Evolutionary conservation across 2,329 filamentous ascomycete species (phyloP).

Genomic region (Scorias spongiosa): DNA sequence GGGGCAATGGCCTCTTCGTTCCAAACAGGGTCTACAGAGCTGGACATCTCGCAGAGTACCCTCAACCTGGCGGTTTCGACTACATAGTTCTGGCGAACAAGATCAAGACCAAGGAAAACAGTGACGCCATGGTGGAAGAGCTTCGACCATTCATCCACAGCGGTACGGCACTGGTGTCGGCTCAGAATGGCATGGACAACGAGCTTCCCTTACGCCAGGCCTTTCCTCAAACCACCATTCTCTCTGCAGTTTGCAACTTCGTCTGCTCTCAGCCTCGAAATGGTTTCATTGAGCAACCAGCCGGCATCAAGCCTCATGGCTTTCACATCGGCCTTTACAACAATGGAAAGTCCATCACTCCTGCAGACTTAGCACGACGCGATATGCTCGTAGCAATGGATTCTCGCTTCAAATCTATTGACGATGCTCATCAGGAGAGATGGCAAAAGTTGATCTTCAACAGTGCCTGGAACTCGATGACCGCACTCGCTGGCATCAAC

Average conservation of each 20-base stretch:
- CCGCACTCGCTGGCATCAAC: conserved; percentile 27
- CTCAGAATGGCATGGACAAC: conserved; percentile 50
- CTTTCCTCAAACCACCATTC: conserved; percentile 38
- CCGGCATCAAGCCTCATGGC: conserved; percentile 30
- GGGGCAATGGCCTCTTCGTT: conserved; percentile 10
- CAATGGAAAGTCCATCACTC: conserved; percentile 26
- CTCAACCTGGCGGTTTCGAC: conserved; percentile 7
- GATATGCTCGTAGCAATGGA: conserved; percentile 13
- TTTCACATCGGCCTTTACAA: conserved; percentile 40
- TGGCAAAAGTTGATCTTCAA: conserved; percentile 50
- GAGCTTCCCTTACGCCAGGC: conserved; percentile 37
- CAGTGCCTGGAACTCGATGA: conserved; percentile 44
- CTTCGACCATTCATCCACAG: conserved; percentile 24
- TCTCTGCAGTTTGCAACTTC: conserved; percentile 42
- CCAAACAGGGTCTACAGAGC: conserved; percentile 8
- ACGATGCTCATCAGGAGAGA: conserved; percentile 40
- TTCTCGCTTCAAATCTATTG: conserved; percentile 30
- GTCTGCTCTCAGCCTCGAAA: conserved; percentile 36
- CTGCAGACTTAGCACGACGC: conserved; percentile 28
- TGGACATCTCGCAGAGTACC: conserved; percentile 1
- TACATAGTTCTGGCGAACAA: conserved; percentile 13
- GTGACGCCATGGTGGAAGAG: conserved; percentile 5
- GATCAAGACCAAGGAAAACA: conserved; percentile 5
- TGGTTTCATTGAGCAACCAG: conserved; percentile 34
- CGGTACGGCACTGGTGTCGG: conserved; percentile 40